Evolutionary conservation across 176 grass and related monocot species (phyloP).

Genomic region (Aegilops longissima): DNA sequence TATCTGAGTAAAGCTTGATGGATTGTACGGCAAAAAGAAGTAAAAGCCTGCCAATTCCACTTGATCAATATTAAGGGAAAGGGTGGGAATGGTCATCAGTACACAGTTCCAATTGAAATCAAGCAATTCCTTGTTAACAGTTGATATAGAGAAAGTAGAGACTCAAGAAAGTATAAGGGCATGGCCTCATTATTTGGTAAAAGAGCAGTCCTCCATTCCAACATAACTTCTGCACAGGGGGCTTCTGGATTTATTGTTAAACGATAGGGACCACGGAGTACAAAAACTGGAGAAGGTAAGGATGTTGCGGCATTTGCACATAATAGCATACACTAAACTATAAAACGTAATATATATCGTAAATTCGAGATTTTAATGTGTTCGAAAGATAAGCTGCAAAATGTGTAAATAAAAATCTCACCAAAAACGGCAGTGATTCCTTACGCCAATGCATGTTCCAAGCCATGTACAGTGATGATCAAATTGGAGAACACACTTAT

Average conservation of each 20-base stretch:
- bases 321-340: not conserved
- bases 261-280: not conserved
- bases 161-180: not conserved
- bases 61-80: slow-evolving; percentile 6
- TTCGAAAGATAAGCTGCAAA: slow-evolving; percentile 16
- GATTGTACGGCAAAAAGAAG: not conserved
- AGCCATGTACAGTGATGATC: slow-evolving; percentile 97
- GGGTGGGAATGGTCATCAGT: not conserved
- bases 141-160: not conserved
- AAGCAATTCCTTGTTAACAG: not conserved
- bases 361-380: not conserved
- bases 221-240: not conserved
- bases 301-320: not conserved
- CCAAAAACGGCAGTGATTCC: slow-evolving; percentile 89
- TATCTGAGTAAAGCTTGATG: not conserved
- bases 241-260: not conserved
- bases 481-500: slow-evolving; percentile 92
- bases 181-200: not conserved
- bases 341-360: not conserved
- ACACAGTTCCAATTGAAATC: slow-evolving; percentile 1
- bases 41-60: not conserved
- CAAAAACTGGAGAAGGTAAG: not conserved
- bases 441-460: slow-evolving; percentile 82
- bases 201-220: not conserved
- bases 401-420: slow-evolving; percentile 37